Evolutionary conservation across 108 stramenopile species (phyloP).

Genomic region (Cylindrotheca closterium): DNA sequence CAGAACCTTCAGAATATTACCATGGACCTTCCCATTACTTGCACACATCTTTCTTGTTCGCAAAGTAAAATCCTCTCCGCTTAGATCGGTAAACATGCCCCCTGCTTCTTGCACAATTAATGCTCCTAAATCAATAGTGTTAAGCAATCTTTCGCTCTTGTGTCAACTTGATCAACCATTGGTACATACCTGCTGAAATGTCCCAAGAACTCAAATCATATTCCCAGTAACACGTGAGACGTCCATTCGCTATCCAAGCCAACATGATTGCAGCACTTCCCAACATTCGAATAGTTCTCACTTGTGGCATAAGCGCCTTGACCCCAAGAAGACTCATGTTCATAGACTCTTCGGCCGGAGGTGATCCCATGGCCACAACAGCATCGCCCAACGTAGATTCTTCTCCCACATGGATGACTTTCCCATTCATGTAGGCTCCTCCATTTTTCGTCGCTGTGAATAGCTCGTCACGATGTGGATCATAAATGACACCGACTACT

Average conservation of each 20-base stretch:
- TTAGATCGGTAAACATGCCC: conserved; percentile 67
- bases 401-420: conserved; percentile 41
- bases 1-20: conserved; percentile 52
- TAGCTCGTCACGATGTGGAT: conserved; percentile 72
- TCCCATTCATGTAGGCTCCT: conserved; percentile 68
- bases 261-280: conserved; percentile 80
- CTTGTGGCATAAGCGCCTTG: conserved; percentile 65
- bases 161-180: too few species aligned
- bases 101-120: conserved; percentile 75
- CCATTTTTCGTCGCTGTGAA: conserved; percentile 68
- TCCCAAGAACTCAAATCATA: conserved; percentile 88
- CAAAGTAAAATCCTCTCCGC: conserved; percentile 54
- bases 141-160: too few species aligned
- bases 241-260: conserved; percentile 81
- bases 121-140: conserved; percentile 26
- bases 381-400: conserved; percentile 30
- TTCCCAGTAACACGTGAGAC: conserved; percentile 72
- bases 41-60: conserved; percentile 75
- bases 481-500: conserved; percentile 72
- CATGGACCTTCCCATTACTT: conserved; percentile 64
- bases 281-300: conserved; percentile 75
- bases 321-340: conserved; percentile 67
- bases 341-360: conserved; percentile 66
- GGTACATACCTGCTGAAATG: conserved; percentile 61
- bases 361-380: conserved; percentile 69